Evolutionary conservation across 2,329 filamentous ascomycete species (phyloP), one percentile per base, ranked within the genome.

Genomic region (Sporothrix protearum): DNA sequence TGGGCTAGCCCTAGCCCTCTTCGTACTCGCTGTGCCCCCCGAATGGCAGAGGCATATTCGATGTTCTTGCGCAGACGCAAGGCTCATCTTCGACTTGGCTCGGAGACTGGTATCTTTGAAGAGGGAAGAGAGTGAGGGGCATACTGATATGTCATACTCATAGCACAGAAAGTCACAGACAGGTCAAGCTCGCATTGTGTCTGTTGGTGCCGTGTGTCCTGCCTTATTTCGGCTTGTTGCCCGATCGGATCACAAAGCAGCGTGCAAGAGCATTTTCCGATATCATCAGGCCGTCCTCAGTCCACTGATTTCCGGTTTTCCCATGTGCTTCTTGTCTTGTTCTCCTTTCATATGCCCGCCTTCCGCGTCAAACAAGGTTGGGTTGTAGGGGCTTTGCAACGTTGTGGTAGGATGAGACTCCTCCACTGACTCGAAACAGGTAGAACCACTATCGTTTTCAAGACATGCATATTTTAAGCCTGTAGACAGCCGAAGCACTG

Each of bases 401-500:
- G 30, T 16, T n/a, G 57, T 12, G 36, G 57, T 42, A 42, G 33
- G 19, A 33, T 57, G 53, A 33, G 53, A 57, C 33, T 19, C 36
- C n/a, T n/a, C n/a, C n/a, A n/a, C n/a, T n/a, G n/a, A n/a, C n/a
- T n/a, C n/a, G n/a, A n/a, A n/a, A 22, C 2, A 36, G 12, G 2
- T 12, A 59, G 55, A 33, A 36, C 28, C 55, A 36, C 28, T 33
- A 10, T n/a, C 36, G 4, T 55, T 59, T 59, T 30, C 16, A 47
- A 64, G 39, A 64, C 59, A 28, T 64, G 59, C 59, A 64, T 28
- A 28, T 28, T 63, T 61, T 22, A 19, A 57, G 25, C 53, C 53
- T 57, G 53, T 14, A 47, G 42, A 47, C 53, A 30, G 53, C 16
- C 53, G 49, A 53, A 10, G 9, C 1, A 12, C 49, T 53, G 49